These are phyloP conservation scores for Hyphopichia burtonii DNA, from an alignment of 1,139 yeast genomes.

Conservation along the genomic window DNA sequence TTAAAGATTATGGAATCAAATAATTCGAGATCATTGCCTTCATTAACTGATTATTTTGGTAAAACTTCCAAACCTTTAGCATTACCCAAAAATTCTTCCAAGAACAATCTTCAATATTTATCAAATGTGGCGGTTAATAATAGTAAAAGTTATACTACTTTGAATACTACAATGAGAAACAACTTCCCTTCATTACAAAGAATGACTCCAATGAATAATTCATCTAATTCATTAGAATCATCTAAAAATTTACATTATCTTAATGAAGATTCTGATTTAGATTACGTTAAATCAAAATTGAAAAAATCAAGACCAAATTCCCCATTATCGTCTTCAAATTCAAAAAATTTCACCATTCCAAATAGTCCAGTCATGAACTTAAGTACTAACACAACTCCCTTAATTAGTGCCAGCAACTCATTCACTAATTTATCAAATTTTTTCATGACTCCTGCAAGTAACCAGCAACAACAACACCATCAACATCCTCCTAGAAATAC, in stretches of 20 bases:
- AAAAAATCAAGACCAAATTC: slow-evolving; percentile 78
- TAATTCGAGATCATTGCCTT: slow-evolving; percentile 59
- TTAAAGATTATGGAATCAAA: slow-evolving; percentile 40
- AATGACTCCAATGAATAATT: slow-evolving; percentile 49
- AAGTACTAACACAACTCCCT: slow-evolving; percentile 43
- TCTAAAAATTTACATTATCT: slow-evolving; percentile 8
- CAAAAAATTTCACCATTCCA: slow-evolving; percentile 50
- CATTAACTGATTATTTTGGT: slow-evolving; percentile 57
- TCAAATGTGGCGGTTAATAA: slow-evolving; percentile 23
- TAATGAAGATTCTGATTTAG: slow-evolving; percentile 43
- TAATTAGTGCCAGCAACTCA: slow-evolving; percentile 44
- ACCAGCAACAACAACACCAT: slow-evolving; percentile 13
- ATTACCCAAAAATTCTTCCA: slow-evolving; percentile 4
- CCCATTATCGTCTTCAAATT: slow-evolving; percentile 8
- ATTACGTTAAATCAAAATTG: slow-evolving; percentile 49
- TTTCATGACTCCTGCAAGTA: slow-evolving; percentile 27
- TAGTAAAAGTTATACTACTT: slow-evolving; percentile 12
- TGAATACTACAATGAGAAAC: slow-evolving; percentile 14
- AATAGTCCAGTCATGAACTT: slow-evolving; percentile 58
- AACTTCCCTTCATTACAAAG: slow-evolving; percentile 51
- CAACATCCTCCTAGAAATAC: slow-evolving; percentile 29
- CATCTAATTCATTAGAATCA: background rate
- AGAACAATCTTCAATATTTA: slow-evolving; percentile 25
- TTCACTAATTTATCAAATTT: slow-evolving; percentile 42
- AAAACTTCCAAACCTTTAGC: slow-evolving; percentile 10